Evolutionary conservation across 306 rosid genomes (phyloP), one percentile per base, ranked within the genome.

Genomic region (Lathyrus aphaca): DNA sequence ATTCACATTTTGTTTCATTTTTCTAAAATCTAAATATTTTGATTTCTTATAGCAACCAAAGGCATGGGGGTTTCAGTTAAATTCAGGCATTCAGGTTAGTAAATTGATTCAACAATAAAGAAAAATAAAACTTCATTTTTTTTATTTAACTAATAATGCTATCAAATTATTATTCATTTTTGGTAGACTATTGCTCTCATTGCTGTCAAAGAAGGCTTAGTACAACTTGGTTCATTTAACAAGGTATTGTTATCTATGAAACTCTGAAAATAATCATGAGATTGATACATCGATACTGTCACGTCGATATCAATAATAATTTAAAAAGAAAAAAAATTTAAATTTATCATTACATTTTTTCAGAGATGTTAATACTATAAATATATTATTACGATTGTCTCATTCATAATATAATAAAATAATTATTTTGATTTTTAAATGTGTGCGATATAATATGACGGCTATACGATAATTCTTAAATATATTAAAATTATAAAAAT

Each of bases 41-140:
- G 19, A 63, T 62, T 62, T 18, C 3, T 42, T 13, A 45, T 80
- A 93, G 98, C 90, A 87, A 79, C 98, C 98, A 66, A 82, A 82
- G 49, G 96, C 96, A 15, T 93, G 96, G 98, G 90, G 84, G 39
- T 76, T 74, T 83, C 97, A 93, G 70, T 90, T 90, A 85, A 82
- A 76, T 70, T 85, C 96, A 49, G 98, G 98, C 44, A 90, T 93
- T 79, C 91, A 91, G 91, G 96, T 90, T 69, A 68, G 86, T 74
- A 50, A 35, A 46, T 62, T 68, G 37, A 72, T 69, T 81, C 56
- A 72, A 16, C 37, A 30, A 27, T 2, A 11, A 13, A 4, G 4
- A 51, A 8, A 39, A 27, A 18, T 16, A 37, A 50, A 10, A 10
- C 7, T 49, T 48, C 48, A 61, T 14, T 21, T 55, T 65, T 55